A percentile compares a stretch with the other conserved stretches of the same genome.
Conservation (phyloP, 75 land plant species). For the Ceratopteris richardii region DNA sequence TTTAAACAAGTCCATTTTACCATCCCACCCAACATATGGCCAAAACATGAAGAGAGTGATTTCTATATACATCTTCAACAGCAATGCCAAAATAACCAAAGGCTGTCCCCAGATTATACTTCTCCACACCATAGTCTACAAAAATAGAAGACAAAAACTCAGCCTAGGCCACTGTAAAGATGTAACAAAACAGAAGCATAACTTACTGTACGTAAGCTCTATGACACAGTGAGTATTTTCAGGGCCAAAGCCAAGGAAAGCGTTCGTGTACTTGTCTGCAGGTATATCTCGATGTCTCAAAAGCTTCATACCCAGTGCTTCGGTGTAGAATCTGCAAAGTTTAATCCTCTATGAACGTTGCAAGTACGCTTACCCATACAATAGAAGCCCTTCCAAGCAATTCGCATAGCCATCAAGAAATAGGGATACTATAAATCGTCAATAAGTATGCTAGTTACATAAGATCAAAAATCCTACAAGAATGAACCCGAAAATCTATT, state of each 20-base stretch:
- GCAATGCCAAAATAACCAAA: slow-evolving; percentile 99
- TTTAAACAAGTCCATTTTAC: no score
- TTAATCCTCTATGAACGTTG: not conserved
- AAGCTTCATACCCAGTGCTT: slow-evolving; percentile 90
- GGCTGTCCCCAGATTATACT: slow-evolving; percentile 88
- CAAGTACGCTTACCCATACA: no score
- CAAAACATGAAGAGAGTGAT: no score
- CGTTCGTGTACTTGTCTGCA: slow-evolving; percentile 95
- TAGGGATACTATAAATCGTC: not conserved
- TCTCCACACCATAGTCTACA: slow-evolving; percentile 90
- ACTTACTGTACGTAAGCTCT: slow-evolving; percentile 92
- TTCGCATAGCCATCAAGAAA: not conserved
- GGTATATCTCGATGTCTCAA: slow-evolving; percentile 85
- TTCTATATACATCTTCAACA: slow-evolving; percentile 60
- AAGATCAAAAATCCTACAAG: no score
- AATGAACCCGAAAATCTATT: not conserved
- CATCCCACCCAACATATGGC: no score
- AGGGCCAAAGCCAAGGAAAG: slow-evolving; percentile 93
- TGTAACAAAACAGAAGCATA: not conserved
- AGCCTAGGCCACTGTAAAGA: not conserved
- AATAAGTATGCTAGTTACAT: not conserved
- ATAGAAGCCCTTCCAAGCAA: not conserved
- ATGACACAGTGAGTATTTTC: slow-evolving; percentile 86
- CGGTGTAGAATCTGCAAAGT: slow-evolving; percentile 78
- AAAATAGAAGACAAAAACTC: not conserved